phyloP scores from a whole-genome alignment of 2,329 filamentous ascomycete species.

The Botryotinia calthae region DNA sequence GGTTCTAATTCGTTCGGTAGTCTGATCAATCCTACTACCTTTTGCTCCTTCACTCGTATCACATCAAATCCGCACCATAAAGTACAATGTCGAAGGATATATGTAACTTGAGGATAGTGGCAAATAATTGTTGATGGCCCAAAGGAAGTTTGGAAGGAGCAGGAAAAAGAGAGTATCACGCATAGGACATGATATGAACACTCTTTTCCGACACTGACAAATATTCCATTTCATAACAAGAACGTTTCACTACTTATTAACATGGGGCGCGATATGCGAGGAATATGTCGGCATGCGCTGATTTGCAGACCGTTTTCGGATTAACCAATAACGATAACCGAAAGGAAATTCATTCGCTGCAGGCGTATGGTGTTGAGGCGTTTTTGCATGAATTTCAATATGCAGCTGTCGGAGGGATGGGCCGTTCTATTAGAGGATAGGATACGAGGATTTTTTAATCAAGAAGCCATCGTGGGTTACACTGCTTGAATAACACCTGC shows the following conservation, averaged over 20 bases:
- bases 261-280: slow-evolving; percentile 17
- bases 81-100: not conserved
- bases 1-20: not conserved
- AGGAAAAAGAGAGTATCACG: not conserved
- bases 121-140: not conserved
- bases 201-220: slow-evolving; percentile 16
- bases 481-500: not conserved
- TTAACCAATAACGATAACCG: slow-evolving; percentile 26
- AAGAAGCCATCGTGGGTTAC: slow-evolving; percentile 8
- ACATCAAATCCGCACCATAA: not conserved
- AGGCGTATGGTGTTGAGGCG: slow-evolving; percentile 22
- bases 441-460: slow-evolving; percentile 6
- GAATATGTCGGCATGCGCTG: slow-evolving; percentile 23
- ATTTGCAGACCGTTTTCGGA: slow-evolving; percentile 25
- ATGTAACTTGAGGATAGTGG: not conserved
- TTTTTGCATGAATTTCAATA: slow-evolving; percentile 32
- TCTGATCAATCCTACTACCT: not conserved
- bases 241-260: not conserved
- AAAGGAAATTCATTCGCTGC: slow-evolving; percentile 19
- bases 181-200: not conserved
- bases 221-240: slow-evolving; percentile 14
- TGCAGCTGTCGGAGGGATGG: slow-evolving; percentile 11
- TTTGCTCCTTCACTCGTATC: not conserved
- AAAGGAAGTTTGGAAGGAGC: not conserved
- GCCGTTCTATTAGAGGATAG: slow-evolving; percentile 11